Evolutionary conservation across 352 stramenopile species (phyloP).

Genomic region (Blastocystis sp.): DNA sequence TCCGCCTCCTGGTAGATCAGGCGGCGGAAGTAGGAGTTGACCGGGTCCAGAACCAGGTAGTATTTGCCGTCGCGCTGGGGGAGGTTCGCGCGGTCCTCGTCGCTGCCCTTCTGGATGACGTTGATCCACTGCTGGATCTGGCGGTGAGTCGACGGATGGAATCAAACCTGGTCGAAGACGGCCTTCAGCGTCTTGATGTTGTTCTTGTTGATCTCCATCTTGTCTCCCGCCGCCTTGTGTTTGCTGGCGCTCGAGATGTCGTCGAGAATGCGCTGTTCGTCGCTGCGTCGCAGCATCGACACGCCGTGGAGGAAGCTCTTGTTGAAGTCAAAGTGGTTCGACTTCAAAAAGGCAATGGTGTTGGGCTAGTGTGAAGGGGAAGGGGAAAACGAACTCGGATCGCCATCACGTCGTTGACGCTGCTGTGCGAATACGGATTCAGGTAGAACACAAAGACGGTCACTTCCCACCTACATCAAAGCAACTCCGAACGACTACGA

Average conservation of each 20-base stretch:
- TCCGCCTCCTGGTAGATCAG: slow-evolving; percentile 44
- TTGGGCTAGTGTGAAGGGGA: background rate
- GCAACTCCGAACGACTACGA: background rate
- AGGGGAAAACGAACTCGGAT: background rate
- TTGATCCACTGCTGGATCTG: slow-evolving; percentile 19
- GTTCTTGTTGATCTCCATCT: background rate
- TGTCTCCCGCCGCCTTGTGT: background rate
- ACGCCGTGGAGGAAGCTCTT: slow-evolving; percentile 38
- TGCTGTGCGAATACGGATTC: slow-evolving; percentile 26
- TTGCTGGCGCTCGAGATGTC: background rate
- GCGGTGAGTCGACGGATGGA: background rate
- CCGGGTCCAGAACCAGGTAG: slow-evolving; percentile 27
- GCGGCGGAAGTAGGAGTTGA: slow-evolving; percentile 11
- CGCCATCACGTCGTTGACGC: background rate
- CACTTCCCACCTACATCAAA: slow-evolving; percentile 3
- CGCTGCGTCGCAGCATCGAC: background rate
- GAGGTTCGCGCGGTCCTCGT: background rate
- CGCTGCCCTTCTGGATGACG: slow-evolving; percentile 5
- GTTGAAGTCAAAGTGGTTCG: slow-evolving; percentile 42
- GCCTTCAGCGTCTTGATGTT: slow-evolving; percentile 1
- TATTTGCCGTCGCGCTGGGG: slow-evolving; percentile 12
- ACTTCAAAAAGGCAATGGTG: slow-evolving; percentile 39
- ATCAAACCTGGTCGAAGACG: background rate
- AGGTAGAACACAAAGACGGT: slow-evolving; percentile 44
- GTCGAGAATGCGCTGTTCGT: slow-evolving; percentile 28